Conservation (phyloP, 768 basidiomycete species). For the Sporobolomyces phaffii region DNA sequence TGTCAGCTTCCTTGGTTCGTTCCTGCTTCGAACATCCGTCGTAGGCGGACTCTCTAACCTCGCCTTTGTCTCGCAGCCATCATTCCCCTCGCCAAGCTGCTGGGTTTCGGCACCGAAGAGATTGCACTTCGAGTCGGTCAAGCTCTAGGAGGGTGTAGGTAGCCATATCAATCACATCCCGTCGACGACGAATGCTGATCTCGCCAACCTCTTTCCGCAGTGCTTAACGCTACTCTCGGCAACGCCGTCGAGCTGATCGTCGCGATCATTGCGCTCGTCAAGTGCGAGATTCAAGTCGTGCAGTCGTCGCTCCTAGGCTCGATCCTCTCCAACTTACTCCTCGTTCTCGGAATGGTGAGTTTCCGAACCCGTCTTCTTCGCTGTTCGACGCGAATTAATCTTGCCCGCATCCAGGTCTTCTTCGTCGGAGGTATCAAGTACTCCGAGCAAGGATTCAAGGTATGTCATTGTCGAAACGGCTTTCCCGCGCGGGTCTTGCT, state of each 20-base stretch:
- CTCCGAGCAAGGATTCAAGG: conserved; percentile 32
- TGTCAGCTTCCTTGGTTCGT: conserved; percentile 8
- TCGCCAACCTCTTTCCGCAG: neutral
- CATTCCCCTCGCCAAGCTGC: conserved; percentile 35
- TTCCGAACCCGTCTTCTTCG: neutral
- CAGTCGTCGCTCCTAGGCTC: conserved; percentile 65
- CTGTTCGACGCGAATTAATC: neutral
- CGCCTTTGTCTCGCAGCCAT: conserved; percentile 7
- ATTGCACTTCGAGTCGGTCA: conserved; percentile 68
- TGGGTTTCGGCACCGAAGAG: conserved; percentile 67
- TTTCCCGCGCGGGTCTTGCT: no score
- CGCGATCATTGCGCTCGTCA: conserved; percentile 60
- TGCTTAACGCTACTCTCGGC: conserved; percentile 66
- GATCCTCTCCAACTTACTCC: conserved; percentile 69
- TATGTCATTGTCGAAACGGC: no score
- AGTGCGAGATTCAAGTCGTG: conserved; percentile 69
- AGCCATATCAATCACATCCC: neutral
- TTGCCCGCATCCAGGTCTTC: conserved; percentile 3
- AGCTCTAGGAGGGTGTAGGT: conserved; percentile 51
- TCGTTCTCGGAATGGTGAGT: conserved; percentile 54
- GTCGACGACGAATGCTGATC: no score
- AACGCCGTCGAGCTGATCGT: conserved; percentile 44
- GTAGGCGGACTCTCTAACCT: neutral
- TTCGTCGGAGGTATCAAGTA: conserved; percentile 33
- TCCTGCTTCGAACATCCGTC: neutral